Percentiles rank a stretch among this genome's conserved stretches.
phyloP scores from a whole-genome alignment of 2,329 filamentous ascomycete species.

The Rachicladosporium sp. region DNA sequence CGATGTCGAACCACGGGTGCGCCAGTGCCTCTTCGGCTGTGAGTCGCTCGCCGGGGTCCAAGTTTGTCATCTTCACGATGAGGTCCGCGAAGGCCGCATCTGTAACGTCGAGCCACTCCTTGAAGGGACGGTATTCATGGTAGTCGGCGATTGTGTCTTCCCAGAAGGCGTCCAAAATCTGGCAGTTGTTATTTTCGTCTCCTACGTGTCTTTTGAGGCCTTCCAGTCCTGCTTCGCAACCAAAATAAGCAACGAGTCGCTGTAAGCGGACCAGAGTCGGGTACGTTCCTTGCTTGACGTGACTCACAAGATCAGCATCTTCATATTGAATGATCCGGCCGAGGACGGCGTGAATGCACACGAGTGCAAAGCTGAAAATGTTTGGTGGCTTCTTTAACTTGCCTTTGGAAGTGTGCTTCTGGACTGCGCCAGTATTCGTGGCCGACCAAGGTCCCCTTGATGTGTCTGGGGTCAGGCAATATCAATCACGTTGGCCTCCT shows the following conservation, averaged over 20 bases:
- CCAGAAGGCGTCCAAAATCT: slow-evolving; percentile 14
- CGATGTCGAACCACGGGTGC: too few species aligned
- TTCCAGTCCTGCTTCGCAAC: slow-evolving; percentile 15
- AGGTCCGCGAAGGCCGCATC: too few species aligned
- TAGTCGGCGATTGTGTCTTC: slow-evolving; percentile 4
- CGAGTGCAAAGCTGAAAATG: slow-evolving; percentile 20
- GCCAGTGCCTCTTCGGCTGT: too few species aligned
- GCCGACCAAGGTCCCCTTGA: slow-evolving; percentile 20
- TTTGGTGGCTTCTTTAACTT: slow-evolving; percentile 20
- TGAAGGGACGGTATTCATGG: too few species aligned
- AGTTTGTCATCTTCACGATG: too few species aligned
- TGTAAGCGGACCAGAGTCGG: slow-evolving; percentile 17
- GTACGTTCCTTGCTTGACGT: slow-evolving; percentile 14
- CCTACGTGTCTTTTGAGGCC: slow-evolving; percentile 24
- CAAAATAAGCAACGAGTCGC: slow-evolving; percentile 22
- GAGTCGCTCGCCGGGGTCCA: too few species aligned
- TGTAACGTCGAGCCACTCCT: too few species aligned
- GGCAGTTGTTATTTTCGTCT: slow-evolving; percentile 21
- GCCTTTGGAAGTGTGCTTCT: slow-evolving; percentile 17
- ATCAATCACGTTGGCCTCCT: slow-evolving; percentile 14
- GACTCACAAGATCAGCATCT: slow-evolving; percentile 17
- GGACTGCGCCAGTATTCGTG: slow-evolving; percentile 24
- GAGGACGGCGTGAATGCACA: slow-evolving; percentile 13
- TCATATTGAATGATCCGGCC: slow-evolving; percentile 16
- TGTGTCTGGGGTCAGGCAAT: slow-evolving; percentile 17